Conservation (phyloP, 169 alveolate genomes). For the Neospora caninum region DNA sequence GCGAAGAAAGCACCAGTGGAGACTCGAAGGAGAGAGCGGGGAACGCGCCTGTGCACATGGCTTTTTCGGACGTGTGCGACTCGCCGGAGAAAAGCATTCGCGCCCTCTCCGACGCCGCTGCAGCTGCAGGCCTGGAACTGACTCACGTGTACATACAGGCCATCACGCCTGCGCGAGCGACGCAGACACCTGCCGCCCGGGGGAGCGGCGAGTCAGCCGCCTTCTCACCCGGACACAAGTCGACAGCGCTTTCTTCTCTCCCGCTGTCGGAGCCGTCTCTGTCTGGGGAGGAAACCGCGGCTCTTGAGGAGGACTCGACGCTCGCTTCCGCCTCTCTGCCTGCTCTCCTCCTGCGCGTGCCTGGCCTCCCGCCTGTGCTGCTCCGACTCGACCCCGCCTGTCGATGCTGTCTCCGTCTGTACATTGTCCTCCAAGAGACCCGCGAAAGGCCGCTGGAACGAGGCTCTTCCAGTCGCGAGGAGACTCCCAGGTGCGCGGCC, state of each 20-base stretch:
- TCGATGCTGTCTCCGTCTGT: constrained; percentile 40
- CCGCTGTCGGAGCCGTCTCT: neutral
- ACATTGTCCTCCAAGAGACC: constrained; percentile 50
- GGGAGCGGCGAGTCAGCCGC: neutral
- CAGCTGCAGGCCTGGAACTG: constrained; percentile 8
- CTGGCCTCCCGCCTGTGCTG: constrained; percentile 61
- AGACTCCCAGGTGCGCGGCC: neutral
- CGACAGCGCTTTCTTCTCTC: neutral
- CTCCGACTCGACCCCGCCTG: constrained; percentile 56
- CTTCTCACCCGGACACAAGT: neutral
- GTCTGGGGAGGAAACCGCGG: neutral
- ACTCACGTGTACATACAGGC: constrained; percentile 17
- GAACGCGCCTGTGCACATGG: neutral
- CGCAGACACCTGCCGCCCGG: neutral
- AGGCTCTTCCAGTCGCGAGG: neutral
- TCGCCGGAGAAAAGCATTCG: neutral
- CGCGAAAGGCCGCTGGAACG: constrained; percentile 44
- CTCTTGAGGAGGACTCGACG: neutral
- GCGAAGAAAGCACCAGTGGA: neutral
- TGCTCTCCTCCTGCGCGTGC: constrained; percentile 38
- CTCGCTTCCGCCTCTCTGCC: constrained; percentile 49
- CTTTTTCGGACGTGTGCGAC: neutral
- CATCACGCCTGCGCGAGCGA: neutral
- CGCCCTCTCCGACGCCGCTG: constrained; percentile 19
- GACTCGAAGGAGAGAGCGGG: neutral